Evolutionary conservation across 2,329 filamentous ascomycete species (phyloP), one percentile per base, ranked within the genome.

Genomic region (Atkinsonella hypoxylon): DNA sequence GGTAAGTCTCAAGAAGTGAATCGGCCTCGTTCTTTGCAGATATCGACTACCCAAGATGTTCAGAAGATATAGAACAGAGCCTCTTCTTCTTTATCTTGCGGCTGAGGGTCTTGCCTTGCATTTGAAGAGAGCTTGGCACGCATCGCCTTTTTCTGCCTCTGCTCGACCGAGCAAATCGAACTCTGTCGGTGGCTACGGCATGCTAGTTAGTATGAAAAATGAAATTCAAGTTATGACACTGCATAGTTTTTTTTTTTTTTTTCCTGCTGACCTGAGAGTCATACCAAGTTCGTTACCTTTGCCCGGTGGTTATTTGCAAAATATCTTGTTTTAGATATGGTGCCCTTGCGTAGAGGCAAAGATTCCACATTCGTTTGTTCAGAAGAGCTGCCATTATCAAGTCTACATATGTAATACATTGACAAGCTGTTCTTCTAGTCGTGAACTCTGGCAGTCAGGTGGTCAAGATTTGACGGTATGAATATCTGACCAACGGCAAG

Each of bases 221-320:
- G 32, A 8, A 34, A 7, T 10, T 34, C 7, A 3, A 34, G 32
- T 34, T 34, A 34, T 34, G 20, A 34, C 7, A 34, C 32, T n/a
- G 46, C 52, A 17, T 15, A 13, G 6, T 12, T 20, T 32, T 36
- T 12, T 13, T n/a, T 22, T 36, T 12, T 13, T n/a, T 22, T 22
- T 36, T 17, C 15, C 20, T 13, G 17, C 18, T 38, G 31, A 6
- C 2, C 9, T 36, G 36, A 32, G 41, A 61, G 41, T 26, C 67
- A 54, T 59, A 75, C 73, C 58, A 70, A 63, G 43, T 65, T 61
- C 15, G 67, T 59, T 4, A 67, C 65, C 43, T 72, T 70, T 62
- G 73, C 67, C 74, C 75, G 78, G 56, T 78, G 75, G 48, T 71
- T 77, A 49, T 74, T 70, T 0, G 70, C 71, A 46, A 72, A 69